Evolutionary conservation across 805 yeast genomes (phyloP).

Genomic region (Scheffersomyces coipomensis): DNA sequence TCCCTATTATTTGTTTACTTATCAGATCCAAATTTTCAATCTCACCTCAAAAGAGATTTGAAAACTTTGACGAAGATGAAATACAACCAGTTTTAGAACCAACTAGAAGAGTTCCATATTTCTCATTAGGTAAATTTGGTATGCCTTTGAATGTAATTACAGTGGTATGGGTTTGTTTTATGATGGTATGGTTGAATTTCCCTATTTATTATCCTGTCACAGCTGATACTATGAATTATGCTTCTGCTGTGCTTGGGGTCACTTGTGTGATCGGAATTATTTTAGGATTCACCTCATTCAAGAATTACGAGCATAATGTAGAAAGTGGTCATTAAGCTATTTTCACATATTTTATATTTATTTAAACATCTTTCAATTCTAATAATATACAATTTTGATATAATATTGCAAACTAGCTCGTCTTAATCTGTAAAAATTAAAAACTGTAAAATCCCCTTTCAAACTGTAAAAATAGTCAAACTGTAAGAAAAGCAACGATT

Average conservation of each 20-base stretch:
- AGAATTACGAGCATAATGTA: constrained; percentile 11
- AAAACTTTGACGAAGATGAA: not conserved
- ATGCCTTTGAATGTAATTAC: constrained; percentile 14
- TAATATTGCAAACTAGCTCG: too few relatives aligned
- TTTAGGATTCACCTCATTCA: constrained; percentile 16
- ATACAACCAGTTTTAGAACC: constrained; percentile 4
- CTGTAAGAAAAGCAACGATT: too few relatives aligned
- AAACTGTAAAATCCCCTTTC: too few relatives aligned
- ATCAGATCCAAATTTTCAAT: constrained; percentile 9
- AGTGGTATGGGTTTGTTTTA: constrained; percentile 16
- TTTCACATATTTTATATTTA: too few relatives aligned
- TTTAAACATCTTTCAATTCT: too few relatives aligned
- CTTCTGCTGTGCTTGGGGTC: constrained; percentile 17
- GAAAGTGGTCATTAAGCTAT: constrained; percentile 1
- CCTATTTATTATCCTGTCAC: constrained; percentile 14
- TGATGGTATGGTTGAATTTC: constrained; percentile 17
- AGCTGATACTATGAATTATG: constrained; percentile 17
- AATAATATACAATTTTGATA: too few relatives aligned
- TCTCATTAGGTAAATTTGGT: constrained; percentile 16
- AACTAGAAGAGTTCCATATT: constrained; percentile 9
- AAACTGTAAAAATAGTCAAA: too few relatives aligned
- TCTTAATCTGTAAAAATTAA: too few relatives aligned
- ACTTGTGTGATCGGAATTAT: constrained; percentile 15
- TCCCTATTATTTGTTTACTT: constrained; percentile 24
- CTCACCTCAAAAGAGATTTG: constrained; percentile 9